Percentiles rank a stretch among this genome's conserved stretches.
Conservation (phyloP, 805 yeast genomes). For the Isabelozyma heimii region DNA sequence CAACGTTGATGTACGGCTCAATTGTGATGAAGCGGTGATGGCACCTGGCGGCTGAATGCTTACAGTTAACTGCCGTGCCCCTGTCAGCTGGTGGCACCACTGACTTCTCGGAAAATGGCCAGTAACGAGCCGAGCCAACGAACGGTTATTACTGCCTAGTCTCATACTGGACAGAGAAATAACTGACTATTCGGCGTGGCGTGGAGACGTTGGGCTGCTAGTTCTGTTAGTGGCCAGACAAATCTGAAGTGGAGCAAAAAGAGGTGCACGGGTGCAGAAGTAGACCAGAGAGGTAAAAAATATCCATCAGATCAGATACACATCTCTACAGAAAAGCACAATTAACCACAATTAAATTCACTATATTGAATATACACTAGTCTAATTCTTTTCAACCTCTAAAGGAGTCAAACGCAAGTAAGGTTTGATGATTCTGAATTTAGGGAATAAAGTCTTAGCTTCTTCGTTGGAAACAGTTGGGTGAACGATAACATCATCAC, state of each 20-base stretch:
- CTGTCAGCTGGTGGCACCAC: background rate
- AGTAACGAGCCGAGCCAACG: background rate
- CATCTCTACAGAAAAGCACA: no score
- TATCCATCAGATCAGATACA: no score
- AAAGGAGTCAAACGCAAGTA: conserved; percentile 70
- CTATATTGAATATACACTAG: background rate
- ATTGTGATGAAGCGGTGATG: background rate
- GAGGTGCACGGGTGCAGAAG: background rate
- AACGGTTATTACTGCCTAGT: background rate
- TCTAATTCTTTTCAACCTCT: conserved; percentile 23
- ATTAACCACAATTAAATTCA: background rate
- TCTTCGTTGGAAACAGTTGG: conserved; percentile 70
- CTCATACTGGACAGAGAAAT: background rate
- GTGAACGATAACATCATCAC: conserved; percentile 90
- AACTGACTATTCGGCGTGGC: background rate
- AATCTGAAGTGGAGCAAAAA: background rate
- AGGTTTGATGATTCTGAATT: conserved; percentile 83
- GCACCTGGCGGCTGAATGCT: background rate
- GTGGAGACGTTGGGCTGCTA: background rate
- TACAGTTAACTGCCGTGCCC: background rate
- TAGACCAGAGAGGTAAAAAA: background rate
- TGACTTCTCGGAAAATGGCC: background rate
- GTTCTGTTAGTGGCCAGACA: background rate
- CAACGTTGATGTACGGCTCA: background rate
- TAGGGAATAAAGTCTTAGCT: conserved; percentile 75